Percentiles rank a stretch among this genome's conserved stretches.
These are phyloP conservation scores for Candida pseudoviswanathii DNA, from an alignment of 1,139 yeast species.

Conservation along the genomic window DNA sequence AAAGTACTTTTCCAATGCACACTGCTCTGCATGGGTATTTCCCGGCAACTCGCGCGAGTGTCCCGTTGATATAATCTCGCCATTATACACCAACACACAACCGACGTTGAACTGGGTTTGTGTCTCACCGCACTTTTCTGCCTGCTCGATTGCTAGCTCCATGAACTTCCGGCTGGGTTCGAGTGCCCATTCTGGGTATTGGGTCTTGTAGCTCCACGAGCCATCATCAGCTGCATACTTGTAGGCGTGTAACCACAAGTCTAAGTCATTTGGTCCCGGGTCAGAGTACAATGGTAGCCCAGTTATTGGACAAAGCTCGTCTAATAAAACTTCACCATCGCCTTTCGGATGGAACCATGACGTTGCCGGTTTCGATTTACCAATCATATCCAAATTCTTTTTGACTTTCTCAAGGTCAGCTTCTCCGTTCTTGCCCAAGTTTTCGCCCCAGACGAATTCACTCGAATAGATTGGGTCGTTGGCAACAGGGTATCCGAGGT, in stretches of 20 bases:
- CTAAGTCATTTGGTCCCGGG: conserved; percentile 85
- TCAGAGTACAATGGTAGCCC: conserved; percentile 78
- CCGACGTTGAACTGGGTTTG: conserved; percentile 93
- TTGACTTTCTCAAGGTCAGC: conserved; percentile 51
- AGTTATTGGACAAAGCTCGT: conserved; percentile 65
- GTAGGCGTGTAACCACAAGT: conserved; percentile 88
- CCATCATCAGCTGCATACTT: conserved; percentile 61
- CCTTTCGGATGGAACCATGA: conserved; percentile 65
- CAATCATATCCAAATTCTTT: conserved; percentile 57
- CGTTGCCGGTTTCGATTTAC: conserved; percentile 66
- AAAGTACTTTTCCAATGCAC: conserved; percentile 81
- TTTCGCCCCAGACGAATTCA: conserved; percentile 69
- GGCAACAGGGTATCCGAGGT: conserved; percentile 85
- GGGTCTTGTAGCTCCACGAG: conserved; percentile 78
- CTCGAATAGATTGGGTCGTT: conserved; percentile 87
- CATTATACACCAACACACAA: conserved; percentile 74
- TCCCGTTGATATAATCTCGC: conserved; percentile 72
- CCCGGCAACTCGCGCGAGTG: conserved; percentile 91
- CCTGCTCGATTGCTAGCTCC: conserved; percentile 72
- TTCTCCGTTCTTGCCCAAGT: conserved; percentile 55
- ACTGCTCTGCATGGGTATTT: conserved; percentile 97
- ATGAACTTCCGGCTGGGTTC: conserved; percentile 56
- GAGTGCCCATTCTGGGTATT: conserved; percentile 86
- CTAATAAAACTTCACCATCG: conserved; percentile 63
- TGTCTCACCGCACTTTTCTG: conserved; percentile 80